These are phyloP conservation scores for Capronia americana DNA, from an alignment of 2,329 filamentous ascomycete species.

Conservation along the genomic window DNA sequence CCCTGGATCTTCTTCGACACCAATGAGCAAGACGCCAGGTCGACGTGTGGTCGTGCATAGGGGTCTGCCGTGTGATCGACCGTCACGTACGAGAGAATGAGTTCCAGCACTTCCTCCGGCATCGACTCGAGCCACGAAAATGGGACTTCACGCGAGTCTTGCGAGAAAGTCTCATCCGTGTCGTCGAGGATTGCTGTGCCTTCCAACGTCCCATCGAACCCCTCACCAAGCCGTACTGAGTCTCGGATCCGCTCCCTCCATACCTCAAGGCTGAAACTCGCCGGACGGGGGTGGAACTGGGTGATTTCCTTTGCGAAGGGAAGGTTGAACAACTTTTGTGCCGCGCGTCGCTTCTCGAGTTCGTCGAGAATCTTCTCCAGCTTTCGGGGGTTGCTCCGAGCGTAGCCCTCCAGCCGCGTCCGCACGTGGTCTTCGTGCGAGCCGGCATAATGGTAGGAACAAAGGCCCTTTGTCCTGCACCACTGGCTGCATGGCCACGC, in stretches of 20 bases:
- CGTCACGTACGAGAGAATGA: slow-evolving; percentile 76
- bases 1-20: slow-evolving; percentile 77
- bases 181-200: slow-evolving; percentile 34
- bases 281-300: slow-evolving; percentile 28
- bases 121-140: slow-evolving; percentile 33
- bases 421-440: slow-evolving; percentile 37
- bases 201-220: slow-evolving; percentile 14
- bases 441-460: slow-evolving; percentile 33
- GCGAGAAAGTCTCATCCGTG: slow-evolving; percentile 29
- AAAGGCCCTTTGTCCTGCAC: slow-evolving; percentile 38
- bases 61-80: slow-evolving; percentile 78
- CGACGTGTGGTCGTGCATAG: slow-evolving; percentile 75
- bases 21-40: slow-evolving; percentile 76
- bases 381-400: slow-evolving; percentile 35
- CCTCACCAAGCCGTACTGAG: slow-evolving; percentile 25
- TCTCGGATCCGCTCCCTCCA: slow-evolving; percentile 37
- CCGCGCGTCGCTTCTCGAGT: slow-evolving; percentile 36
- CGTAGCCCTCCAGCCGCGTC: slow-evolving; percentile 35
- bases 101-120: slow-evolving; percentile 57
- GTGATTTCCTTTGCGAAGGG: slow-evolving; percentile 34
- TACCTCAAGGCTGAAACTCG: slow-evolving; percentile 36
- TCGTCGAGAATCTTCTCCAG: slow-evolving; percentile 38
- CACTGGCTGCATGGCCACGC: slow-evolving; percentile 39
- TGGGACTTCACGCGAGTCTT: background rate
- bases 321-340: slow-evolving; percentile 37